Evolutionary conservation across 2,329 filamentous ascomycete genomes (phyloP).

Genomic region (Sporothrix luriei): DNA sequence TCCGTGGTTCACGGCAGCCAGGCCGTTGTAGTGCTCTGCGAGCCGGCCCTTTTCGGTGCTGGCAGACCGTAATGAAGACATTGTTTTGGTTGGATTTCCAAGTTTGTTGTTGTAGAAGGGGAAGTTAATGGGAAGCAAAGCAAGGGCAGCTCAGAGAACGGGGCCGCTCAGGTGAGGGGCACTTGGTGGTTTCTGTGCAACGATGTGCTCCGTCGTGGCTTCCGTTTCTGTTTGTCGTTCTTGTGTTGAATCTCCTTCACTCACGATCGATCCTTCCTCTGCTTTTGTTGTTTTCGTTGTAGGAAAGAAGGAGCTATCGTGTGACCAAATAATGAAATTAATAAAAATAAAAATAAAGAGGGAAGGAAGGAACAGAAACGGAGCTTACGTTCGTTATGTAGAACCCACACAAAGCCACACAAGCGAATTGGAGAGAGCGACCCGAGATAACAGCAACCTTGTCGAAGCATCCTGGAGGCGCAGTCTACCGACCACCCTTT

Average conservation of each 20-base stretch:
- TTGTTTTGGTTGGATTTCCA: conserved; percentile 2
- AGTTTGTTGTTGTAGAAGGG: not conserved
- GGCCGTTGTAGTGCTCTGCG: conserved; percentile 28
- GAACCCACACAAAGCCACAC: not conserved
- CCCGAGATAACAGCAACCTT: conserved; percentile 4
- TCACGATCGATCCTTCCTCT: not conserved
- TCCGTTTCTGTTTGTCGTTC: not conserved
- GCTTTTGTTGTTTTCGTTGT: not conserved
- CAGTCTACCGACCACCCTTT: not conserved
- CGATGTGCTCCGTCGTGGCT: not conserved
- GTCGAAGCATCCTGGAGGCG: conserved; percentile 9
- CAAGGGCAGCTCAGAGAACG: not conserved
- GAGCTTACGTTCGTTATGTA: not conserved
- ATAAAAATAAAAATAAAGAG: not conserved
- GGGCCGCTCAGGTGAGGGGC: not conserved
- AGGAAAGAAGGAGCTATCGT: not conserved
- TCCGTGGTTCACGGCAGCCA: not conserved
- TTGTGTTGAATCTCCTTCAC: not conserved
- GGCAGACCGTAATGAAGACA: conserved; percentile 19
- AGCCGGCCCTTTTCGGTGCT: conserved; percentile 31
- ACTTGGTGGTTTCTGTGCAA: conserved; percentile 1
- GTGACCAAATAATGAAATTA: too few relatives aligned
- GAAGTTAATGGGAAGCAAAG: too few relatives aligned
- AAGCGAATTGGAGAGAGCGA: conserved; percentile 3
- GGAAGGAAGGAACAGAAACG: not conserved